These are phyloP conservation scores for Pseudonitzschia delicatissima DNA, from an alignment of 108 stramenopile species.

Conservation along the genomic window DNA sequence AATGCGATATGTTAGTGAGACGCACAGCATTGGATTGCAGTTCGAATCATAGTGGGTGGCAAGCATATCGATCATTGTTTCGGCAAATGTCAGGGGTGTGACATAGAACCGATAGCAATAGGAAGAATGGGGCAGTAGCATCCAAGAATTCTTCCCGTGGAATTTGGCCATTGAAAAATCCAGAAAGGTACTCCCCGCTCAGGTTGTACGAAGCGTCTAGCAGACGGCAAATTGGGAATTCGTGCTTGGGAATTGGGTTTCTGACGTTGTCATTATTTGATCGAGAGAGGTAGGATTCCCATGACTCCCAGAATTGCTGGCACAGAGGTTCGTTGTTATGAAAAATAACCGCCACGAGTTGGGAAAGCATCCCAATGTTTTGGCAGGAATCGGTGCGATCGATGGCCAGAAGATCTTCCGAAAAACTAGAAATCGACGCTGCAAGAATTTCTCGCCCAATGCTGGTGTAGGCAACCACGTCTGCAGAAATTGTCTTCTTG, in stretches of 20 bases:
- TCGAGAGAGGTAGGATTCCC: slow-evolving; percentile 37
- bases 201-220: slow-evolving; percentile 57
- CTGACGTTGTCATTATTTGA: neutral
- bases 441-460: slow-evolving; percentile 60
- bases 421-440: slow-evolving; percentile 51
- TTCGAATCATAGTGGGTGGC: slow-evolving; percentile 19
- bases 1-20: too few relatives aligned
- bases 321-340: slow-evolving; percentile 50
- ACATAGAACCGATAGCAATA: slow-evolving; percentile 17
- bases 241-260: neutral
- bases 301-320: slow-evolving; percentile 56
- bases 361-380: slow-evolving; percentile 57
- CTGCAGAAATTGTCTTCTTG: slow-evolving; percentile 9
- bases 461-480: slow-evolving; percentile 50
- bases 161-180: neutral
- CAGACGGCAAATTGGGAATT: slow-evolving; percentile 47
- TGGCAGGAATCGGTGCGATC: slow-evolving; percentile 32
- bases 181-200: slow-evolving; percentile 32
- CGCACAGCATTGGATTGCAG: slow-evolving; percentile 22
- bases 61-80: slow-evolving; percentile 17
- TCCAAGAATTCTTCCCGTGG: slow-evolving; percentile 8
- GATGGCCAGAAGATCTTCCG: slow-evolving; percentile 16
- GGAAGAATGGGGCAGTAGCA: slow-evolving; percentile 29
- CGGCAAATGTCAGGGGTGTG: slow-evolving; percentile 16
- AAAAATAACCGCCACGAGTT: slow-evolving; percentile 43